phyloP scores from a whole-genome alignment of 805 yeast species.

The Pichia kluyveri region DNA sequence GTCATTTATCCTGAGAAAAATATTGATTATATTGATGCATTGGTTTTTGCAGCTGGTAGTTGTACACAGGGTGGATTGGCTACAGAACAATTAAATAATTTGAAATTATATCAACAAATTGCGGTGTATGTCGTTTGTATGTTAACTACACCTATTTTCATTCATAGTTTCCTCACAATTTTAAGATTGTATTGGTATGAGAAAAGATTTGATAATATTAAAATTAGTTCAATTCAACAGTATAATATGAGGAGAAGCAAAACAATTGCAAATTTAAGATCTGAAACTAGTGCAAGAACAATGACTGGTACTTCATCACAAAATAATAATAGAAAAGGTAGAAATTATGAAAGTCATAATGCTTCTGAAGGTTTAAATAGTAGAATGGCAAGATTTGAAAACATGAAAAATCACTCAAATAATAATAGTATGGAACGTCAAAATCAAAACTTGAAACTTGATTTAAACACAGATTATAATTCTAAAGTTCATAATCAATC shows the following conservation, averaged over 20 bases:
- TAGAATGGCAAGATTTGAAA: slow-evolving; percentile 6
- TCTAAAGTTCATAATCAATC: not conserved
- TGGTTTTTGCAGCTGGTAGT: slow-evolving; percentile 70
- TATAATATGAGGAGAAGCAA: slow-evolving; percentile 76
- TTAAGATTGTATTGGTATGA: slow-evolving; percentile 86
- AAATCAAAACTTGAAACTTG: not conserved
- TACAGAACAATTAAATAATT: slow-evolving; percentile 57
- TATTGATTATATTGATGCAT: slow-evolving; percentile 62
- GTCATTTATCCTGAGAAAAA: slow-evolving; percentile 69
- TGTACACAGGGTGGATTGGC: slow-evolving; percentile 90
- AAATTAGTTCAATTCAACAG: slow-evolving; percentile 65
- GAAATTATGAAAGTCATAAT: slow-evolving; percentile 17
- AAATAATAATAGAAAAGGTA: slow-evolving; percentile 1
- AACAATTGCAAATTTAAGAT: slow-evolving; percentile 46
- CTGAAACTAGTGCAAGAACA: slow-evolving; percentile 21
- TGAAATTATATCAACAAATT: slow-evolving; percentile 74
- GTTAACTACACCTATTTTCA: slow-evolving; percentile 78
- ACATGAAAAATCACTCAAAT: not conserved
- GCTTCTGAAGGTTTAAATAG: slow-evolving; percentile 21
- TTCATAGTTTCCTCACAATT: slow-evolving; percentile 70
- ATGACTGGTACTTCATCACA: slow-evolving; percentile 3
- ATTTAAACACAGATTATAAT: not conserved
- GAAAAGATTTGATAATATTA: slow-evolving; percentile 75
- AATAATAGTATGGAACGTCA: not conserved
- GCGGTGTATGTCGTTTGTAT: slow-evolving; percentile 52